Conservation (phyloP, 169 alveolate genomes). For the Theileria parva region DNA sequence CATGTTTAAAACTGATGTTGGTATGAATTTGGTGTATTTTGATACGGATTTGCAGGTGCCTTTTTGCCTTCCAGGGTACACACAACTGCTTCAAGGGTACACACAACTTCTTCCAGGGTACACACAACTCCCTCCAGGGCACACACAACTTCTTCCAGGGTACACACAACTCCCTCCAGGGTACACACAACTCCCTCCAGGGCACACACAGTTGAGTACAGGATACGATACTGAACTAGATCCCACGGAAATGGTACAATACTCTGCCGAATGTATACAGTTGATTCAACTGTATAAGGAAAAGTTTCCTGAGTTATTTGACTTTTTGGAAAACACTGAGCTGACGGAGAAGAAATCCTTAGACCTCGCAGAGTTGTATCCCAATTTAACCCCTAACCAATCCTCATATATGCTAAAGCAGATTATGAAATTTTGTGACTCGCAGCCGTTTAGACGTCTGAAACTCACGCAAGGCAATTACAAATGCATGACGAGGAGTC, state of each 20-base stretch:
- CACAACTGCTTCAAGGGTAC: conserved; percentile 18
- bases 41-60: conserved; percentile 23
- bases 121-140: too few species aligned
- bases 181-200: too few species aligned
- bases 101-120: too few species aligned
- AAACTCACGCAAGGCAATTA: conserved; percentile 47
- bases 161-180: too few species aligned
- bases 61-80: conserved; percentile 66
- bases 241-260: conserved; percentile 30
- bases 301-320: conserved; percentile 52
- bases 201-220: conserved; percentile 30
- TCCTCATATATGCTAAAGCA: conserved; percentile 14
- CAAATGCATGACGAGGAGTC: conserved; percentile 14
- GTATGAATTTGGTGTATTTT: conserved; percentile 51
- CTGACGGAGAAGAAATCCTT: conserved; percentile 13
- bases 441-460: conserved; percentile 38
- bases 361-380: conserved; percentile 25
- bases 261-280: conserved; percentile 35
- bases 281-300: conserved; percentile 21
- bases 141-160: too few species aligned
- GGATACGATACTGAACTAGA: conserved; percentile 15
- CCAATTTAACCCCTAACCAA: conserved; percentile 20
- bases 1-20: conserved; percentile 21
- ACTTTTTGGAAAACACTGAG: conserved; percentile 4
- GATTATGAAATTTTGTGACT: conserved; percentile 7